Evolutionary conservation across 2,329 filamentous ascomycete species (phyloP).

Genomic region (Talaromyces sp.): DNA sequence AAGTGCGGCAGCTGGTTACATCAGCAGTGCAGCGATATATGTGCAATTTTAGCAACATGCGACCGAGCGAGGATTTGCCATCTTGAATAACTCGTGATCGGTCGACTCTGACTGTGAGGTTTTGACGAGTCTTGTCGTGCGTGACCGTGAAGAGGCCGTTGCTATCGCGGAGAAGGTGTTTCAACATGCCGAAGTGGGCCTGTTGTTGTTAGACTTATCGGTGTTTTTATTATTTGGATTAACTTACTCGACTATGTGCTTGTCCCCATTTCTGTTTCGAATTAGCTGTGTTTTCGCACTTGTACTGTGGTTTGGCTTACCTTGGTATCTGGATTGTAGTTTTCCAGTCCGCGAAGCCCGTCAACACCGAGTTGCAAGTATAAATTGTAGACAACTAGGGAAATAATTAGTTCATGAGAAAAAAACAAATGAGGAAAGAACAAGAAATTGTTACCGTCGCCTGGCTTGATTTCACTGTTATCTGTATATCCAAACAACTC

Average conservation of each 20-base stretch:
- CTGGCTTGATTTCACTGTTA: not conserved
- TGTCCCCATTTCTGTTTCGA: not conserved
- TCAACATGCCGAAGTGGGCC: not conserved
- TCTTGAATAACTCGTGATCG: not conserved
- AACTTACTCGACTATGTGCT: not conserved
- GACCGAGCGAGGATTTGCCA: slow-evolving; percentile 51
- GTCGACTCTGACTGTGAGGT: not conserved
- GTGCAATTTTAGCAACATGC: slow-evolving; percentile 54
- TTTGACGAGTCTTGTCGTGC: not conserved
- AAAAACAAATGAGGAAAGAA: not conserved
- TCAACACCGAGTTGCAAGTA: not conserved
- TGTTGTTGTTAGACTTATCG: not conserved
- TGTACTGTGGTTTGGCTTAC: not conserved
- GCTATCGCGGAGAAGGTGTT: not conserved
- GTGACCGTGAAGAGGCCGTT: not conserved
- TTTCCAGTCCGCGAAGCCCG: not conserved
- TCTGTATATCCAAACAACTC: slow-evolving; percentile 29
- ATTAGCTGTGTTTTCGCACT: not conserved
- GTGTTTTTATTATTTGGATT: not conserved
- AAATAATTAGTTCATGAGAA: not conserved
- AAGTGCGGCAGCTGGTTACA: slow-evolving; percentile 43
- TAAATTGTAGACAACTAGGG: not conserved
- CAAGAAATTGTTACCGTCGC: not conserved
- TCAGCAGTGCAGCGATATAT: slow-evolving; percentile 60
- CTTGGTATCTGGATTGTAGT: not conserved